phyloP scores from a whole-genome alignment of 371 early-diverging fungal genomes.

The Apophysomyces elegans region DNA sequence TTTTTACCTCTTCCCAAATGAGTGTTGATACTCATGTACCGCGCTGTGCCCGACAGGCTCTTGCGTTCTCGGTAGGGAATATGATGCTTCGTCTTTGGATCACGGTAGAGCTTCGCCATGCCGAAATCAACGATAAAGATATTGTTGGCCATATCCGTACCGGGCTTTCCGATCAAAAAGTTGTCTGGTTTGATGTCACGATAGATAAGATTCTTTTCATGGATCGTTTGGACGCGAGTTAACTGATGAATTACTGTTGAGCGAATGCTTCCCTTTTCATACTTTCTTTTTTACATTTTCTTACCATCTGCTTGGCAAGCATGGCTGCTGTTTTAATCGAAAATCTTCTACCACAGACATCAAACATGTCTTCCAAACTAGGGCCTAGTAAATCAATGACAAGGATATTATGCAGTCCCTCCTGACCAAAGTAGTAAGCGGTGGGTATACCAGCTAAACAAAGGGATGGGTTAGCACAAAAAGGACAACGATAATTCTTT shows the following conservation, averaged over 20 bases:
- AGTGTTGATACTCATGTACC: constrained; percentile 92
- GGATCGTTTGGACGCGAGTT: constrained; percentile 86
- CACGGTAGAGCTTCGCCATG: constrained; percentile 87
- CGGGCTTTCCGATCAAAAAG: constrained; percentile 82
- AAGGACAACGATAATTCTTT: background rate
- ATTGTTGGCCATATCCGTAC: constrained; percentile 49
- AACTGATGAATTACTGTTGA: constrained; percentile 50
- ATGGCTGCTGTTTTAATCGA: constrained; percentile 92
- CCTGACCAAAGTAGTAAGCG: constrained; percentile 92
- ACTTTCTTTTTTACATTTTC: background rate
- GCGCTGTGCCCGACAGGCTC: constrained; percentile 85
- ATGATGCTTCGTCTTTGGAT: constrained; percentile 82
- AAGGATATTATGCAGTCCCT: constrained; percentile 89
- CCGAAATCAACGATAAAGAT: constrained; percentile 88
- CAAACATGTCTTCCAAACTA: constrained; percentile 94
- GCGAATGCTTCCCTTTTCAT: background rate
- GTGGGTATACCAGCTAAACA: constrained; percentile 76
- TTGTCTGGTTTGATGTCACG: constrained; percentile 99
- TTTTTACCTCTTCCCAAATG: constrained; percentile 71
- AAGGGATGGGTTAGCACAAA: constrained; percentile 10
- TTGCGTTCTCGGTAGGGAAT: constrained; percentile 83
- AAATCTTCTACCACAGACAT: constrained; percentile 89
- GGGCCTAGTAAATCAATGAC: constrained; percentile 97
- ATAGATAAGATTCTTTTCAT: constrained; percentile 93
- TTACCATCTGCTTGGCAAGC: constrained; percentile 93